phyloP scores from a whole-genome alignment of 768 basidiomycete genomes.

The Amylocystis lapponica region DNA sequence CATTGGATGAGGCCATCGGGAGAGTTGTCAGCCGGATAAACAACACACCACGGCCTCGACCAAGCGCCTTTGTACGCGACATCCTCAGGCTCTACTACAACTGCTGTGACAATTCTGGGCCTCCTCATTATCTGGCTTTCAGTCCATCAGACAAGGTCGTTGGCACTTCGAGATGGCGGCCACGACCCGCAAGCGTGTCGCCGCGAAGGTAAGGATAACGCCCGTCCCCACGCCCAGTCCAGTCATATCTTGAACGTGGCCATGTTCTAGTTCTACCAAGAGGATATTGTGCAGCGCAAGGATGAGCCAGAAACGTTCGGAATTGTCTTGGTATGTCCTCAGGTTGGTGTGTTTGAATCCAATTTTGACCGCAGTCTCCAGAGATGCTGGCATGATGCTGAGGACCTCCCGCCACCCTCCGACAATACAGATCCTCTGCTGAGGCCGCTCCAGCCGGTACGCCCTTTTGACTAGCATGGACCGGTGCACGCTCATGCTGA shows the following conservation, averaged over 20 bases:
- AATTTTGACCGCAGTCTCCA: slow-evolving; percentile 22
- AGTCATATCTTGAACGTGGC: background rate
- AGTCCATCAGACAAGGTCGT: no score
- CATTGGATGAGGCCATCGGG: no score
- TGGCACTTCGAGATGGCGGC: slow-evolving; percentile 1
- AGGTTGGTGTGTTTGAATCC: background rate
- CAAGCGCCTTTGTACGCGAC: no score
- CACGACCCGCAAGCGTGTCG: background rate
- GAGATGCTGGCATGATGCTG: slow-evolving; percentile 89
- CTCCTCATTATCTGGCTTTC: no score
- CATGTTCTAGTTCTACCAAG: slow-evolving; percentile 35
- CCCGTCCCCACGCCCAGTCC: background rate
- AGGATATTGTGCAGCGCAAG: slow-evolving; percentile 33
- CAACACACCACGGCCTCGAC: no score
- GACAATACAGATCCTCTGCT: slow-evolving; percentile 61
- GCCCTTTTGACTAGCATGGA: background rate
- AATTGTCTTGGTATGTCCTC: slow-evolving; percentile 55
- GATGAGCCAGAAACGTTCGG: slow-evolving; percentile 40
- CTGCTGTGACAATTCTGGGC: no score
- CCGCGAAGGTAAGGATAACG: slow-evolving; percentile 1
- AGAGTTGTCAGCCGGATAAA: no score
- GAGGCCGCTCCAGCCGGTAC: slow-evolving; percentile 51
- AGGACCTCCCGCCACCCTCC: slow-evolving; percentile 49
- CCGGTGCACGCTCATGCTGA: no score
- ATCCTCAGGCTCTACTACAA: no score